Conservation (phyloP, 2,329 filamentous ascomycete species). For the Aspergillus sp. region DNA sequence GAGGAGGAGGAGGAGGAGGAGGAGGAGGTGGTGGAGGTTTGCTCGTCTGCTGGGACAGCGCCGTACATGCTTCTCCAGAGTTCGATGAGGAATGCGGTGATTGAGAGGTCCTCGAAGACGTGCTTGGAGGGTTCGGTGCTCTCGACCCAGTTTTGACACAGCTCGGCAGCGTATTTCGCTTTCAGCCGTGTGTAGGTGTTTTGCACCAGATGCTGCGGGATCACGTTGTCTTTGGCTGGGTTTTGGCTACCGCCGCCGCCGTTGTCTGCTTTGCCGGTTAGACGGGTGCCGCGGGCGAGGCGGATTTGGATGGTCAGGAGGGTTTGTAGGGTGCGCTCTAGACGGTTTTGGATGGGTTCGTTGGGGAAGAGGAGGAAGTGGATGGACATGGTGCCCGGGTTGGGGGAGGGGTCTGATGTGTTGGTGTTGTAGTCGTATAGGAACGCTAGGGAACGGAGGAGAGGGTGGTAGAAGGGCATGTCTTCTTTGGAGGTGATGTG, state of each 20-base stretch:
- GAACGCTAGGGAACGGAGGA: slow-evolving; percentile 72
- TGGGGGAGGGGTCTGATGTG: slow-evolving; percentile 31
- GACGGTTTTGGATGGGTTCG: slow-evolving; percentile 39
- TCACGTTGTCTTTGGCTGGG: slow-evolving; percentile 77
- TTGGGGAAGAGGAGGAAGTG: slow-evolving; percentile 53
- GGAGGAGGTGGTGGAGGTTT: background rate
- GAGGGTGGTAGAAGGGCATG: slow-evolving; percentile 86
- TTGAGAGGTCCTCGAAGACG: slow-evolving; percentile 90
- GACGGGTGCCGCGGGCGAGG: slow-evolving; percentile 30
- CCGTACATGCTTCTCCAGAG: slow-evolving; percentile 84
- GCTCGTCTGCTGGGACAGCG: slow-evolving; percentile 24
- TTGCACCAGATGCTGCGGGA: slow-evolving; percentile 76
- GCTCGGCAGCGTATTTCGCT: slow-evolving; percentile 68
- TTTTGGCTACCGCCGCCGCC: slow-evolving; percentile 64
- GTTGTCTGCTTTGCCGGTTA: slow-evolving; percentile 30
- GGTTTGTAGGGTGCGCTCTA: slow-evolving; percentile 42
- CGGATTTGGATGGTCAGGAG: slow-evolving; percentile 42
- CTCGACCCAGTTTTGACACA: slow-evolving; percentile 81
- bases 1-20: slow-evolving; percentile 45
- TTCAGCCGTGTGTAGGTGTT: slow-evolving; percentile 82
- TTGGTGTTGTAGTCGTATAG: slow-evolving; percentile 57
- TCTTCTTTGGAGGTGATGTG: slow-evolving; percentile 64
- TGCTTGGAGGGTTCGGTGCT: slow-evolving; percentile 85
- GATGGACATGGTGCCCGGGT: slow-evolving; percentile 49
- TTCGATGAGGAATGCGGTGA: slow-evolving; percentile 90